Evolutionary conservation across 768 basidiomycete species (phyloP), one percentile per base, ranked within the genome.

Genomic region (Scleroderma citrinum): DNA sequence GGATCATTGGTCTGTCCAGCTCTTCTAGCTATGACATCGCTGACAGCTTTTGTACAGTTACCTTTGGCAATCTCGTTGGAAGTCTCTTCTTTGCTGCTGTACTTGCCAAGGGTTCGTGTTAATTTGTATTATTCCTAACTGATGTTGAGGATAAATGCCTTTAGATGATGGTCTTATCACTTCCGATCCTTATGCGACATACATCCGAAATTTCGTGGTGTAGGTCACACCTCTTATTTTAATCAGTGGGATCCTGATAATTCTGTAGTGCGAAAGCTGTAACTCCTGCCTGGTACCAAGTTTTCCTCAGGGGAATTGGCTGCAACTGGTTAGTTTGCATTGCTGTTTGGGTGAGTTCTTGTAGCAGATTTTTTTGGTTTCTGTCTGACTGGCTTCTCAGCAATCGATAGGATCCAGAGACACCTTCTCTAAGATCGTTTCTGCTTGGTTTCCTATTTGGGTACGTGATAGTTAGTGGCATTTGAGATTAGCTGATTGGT

Each of bases 261-360:
- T 14, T 41, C n/a, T 30, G 14, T 43, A 86, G 85, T 40, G 61
- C 76, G 34, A 87, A 86, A 59, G 85, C 84, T 1, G 66, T 66
- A 1, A 77, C 80, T 11, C 85, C 85, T 2, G 64, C 73, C 29
- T 87, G 84, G 84, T 72, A 85, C 60, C 79, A 87, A 59, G 81
- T 87, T 32, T 81, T 87, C 66, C 65, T 87, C 17, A 71, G 84
- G 14, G 85, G 85, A 0, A 84, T 87, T 53, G 85, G 77, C 7
- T 87, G 85, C 55, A 87, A 87, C 55, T 87, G 83, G 84, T 71
- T 87, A 1, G 85, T 87, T 32, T 83, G 75, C 51, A 65, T 86
- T 5, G 85, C 84, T 2, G 70, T 87, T 48, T 87, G 85, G 84
- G 85, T 85, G 48, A 24, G 82, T n/a, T n/a, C n/a, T 42, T 20